Conservation (phyloP, 176 grass and related monocot species). For the Raddia guianensis region DNA sequence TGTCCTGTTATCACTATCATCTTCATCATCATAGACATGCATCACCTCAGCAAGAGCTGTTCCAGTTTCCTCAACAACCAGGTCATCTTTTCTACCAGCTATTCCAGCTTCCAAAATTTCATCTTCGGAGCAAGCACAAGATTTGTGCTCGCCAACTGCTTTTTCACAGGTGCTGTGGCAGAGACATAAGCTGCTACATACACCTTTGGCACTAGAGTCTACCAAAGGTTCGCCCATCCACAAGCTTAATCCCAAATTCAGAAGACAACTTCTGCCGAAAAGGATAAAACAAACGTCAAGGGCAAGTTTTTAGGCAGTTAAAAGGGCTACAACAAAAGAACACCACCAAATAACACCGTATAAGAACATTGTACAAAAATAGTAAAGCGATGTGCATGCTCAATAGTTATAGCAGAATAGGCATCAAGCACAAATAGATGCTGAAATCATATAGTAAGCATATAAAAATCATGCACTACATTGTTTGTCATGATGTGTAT, state of each 20-base stretch:
- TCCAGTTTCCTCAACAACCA: slow-evolving; percentile 51
- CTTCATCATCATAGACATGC: slow-evolving; percentile 27
- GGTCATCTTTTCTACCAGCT: slow-evolving; percentile 44
- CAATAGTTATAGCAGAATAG: background rate
- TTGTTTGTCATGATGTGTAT: background rate
- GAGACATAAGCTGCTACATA: slow-evolving; percentile 50
- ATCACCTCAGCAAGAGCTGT: slow-evolving; percentile 51
- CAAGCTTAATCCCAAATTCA: slow-evolving; percentile 37
- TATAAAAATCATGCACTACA: background rate
- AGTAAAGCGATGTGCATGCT: background rate
- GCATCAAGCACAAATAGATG: background rate
- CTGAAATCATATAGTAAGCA: background rate
- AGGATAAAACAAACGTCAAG: slow-evolving; percentile 18
- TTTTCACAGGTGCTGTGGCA: slow-evolving; percentile 41
- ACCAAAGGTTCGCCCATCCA: slow-evolving; percentile 73
- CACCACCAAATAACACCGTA: background rate
- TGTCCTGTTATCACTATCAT: slow-evolving; percentile 33
- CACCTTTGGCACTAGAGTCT: slow-evolving; percentile 44
- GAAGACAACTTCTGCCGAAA: slow-evolving; percentile 28
- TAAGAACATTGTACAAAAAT: background rate
- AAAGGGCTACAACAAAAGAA: background rate
- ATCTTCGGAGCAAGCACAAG: slow-evolving; percentile 44
- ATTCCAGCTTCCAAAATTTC: slow-evolving; percentile 38
- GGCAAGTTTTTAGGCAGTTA: background rate
- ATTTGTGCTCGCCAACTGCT: slow-evolving; percentile 44